Evolutionary conservation across 805 yeast species (phyloP), one percentile per base, ranked within the genome.

Genomic region (Candida palmyrensis): DNA sequence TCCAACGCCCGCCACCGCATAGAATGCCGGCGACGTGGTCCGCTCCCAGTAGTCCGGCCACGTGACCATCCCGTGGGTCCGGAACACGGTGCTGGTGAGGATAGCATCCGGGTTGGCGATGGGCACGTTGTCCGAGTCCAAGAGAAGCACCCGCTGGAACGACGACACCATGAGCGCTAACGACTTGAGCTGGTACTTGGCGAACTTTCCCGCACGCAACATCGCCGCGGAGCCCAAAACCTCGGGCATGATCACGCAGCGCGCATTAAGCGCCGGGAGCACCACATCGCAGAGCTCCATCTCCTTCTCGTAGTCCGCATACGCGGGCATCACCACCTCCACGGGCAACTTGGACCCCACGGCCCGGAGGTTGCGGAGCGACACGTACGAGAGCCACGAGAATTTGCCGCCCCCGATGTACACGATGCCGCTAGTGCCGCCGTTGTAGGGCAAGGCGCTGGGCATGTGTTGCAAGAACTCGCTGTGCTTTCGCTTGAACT

Each of bases 111-210:
- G 66, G 29, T 53, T 57, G 6, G 43, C 35, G 20, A 61, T 33
- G 4, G 55, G 30, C 2, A 58, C 42, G 35, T 60, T 61, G 35
- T 61, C 68, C 6, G 66, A 57, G 40, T 61, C 68, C 18, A 61
- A 40, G 17, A 61, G 41, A 9, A 61, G 42, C 3, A 59, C 48
- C 33, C 60, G 51, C 33, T 60, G 57, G 36, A 61, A 61, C 5
- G 63, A 51, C 1, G 65, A 54, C 3, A 53, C 46, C 44, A 59
- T 48, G 25, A 60, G 36, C 4, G 66, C 86, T 38, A 84, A 62
- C 0, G 79, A 69, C 53, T 84, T 84, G 48, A 70, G 73, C 42
- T 84, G 92, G 52, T 79, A 85, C 11, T 80, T 82, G 32, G 68
- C 62, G 30, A 84, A 70, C 27, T 66, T 64, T 2, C 45, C 29